Evolutionary conservation across 2,329 filamentous ascomycete species (phyloP), one percentile per base, ranked within the genome.

Genomic region (Penicillium sp.): DNA sequence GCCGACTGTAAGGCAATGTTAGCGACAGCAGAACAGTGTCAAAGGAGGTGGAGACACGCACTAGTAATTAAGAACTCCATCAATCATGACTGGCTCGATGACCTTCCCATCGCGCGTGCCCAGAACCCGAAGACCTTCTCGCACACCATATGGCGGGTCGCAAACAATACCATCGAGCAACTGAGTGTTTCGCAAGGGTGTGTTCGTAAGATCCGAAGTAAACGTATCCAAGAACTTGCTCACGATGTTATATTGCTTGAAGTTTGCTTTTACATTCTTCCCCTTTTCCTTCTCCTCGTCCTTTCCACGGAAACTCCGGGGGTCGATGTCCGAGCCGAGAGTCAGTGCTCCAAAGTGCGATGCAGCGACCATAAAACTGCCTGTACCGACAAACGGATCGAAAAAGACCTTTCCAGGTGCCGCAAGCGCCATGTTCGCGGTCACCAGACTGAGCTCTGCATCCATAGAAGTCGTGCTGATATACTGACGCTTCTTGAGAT

Each of bases 381-480:
- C 94, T 0, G 94, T 97, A 4, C 94, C 94, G 53, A 94, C 91
- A 67, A 99, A 99, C 0, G 94, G 94, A 63, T 99, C 94, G 65
- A 92, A 96, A 63, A 95, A 89, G 2, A 97, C 69, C 66, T 89
- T 95, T 0, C 90, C 92, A 0, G 91, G 88, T 0, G 77, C 86
- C 0, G 91, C 91, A 13, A 89, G 82, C 0, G 90, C 89, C 61
- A 99, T 85, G 66, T 97, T 99, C 1, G 92, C 94, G 0, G 92
- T 96, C 20, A 99, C 77, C 1, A 99, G 80, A 11, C 91, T 89
- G 39, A 99, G 79, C 70, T 97, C 94, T 0, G 92, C 89, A 68
- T 99, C 94, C 94, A 99, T 97, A 41, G 89, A 94, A 0, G 94
- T 99, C 0, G 92, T 97, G 61, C 88, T 90, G 63, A 99, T 97